A percentile compares a stretch with the other conserved stretches of the same genome.
phyloP scores from a whole-genome alignment of 345 rosid genomes.

The Mallotus nudiflorus region DNA sequence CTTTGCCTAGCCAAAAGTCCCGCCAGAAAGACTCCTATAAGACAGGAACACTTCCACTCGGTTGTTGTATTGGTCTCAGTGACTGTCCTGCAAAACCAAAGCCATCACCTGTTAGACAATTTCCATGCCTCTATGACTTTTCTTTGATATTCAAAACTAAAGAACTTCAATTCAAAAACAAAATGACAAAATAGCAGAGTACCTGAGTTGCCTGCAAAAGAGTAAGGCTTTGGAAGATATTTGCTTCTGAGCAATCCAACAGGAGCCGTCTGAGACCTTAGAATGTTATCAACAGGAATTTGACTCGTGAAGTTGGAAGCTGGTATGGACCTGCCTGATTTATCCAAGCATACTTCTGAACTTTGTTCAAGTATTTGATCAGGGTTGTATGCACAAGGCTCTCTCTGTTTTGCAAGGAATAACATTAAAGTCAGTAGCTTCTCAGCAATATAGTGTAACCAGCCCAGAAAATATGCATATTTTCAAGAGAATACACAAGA shows the following conservation, averaged over 20 bases:
- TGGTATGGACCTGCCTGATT: constrained; percentile 27
- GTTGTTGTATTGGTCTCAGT: constrained; percentile 38
- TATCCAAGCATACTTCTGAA: constrained; percentile 33
- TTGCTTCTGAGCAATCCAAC: constrained; percentile 36
- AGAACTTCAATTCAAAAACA: background rate
- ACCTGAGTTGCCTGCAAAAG: constrained; percentile 50
- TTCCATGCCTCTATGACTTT: background rate
- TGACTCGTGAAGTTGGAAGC: constrained; percentile 35
- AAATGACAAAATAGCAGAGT: constrained; percentile 11
- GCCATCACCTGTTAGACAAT: constrained; percentile 2
- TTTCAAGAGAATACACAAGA: background rate
- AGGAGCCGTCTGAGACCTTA: constrained; percentile 34
- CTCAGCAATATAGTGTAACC: background rate
- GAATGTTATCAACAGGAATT: constrained; percentile 30
- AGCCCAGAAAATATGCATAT: background rate
- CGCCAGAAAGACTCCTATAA: constrained; percentile 33
- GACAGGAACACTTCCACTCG: constrained; percentile 52
- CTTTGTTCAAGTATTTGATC: constrained; percentile 36
- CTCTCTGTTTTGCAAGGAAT: constrained; percentile 25
- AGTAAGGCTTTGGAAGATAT: constrained; percentile 35
- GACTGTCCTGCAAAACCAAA: constrained; percentile 40
- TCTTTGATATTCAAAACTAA: background rate
- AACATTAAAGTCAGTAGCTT: constrained; percentile 7
- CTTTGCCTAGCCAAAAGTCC: constrained; percentile 28
- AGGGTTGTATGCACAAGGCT: constrained; percentile 24